phyloP scores from a whole-genome alignment of 768 basidiomycete genomes.

The Auriculariales sp. region DNA sequence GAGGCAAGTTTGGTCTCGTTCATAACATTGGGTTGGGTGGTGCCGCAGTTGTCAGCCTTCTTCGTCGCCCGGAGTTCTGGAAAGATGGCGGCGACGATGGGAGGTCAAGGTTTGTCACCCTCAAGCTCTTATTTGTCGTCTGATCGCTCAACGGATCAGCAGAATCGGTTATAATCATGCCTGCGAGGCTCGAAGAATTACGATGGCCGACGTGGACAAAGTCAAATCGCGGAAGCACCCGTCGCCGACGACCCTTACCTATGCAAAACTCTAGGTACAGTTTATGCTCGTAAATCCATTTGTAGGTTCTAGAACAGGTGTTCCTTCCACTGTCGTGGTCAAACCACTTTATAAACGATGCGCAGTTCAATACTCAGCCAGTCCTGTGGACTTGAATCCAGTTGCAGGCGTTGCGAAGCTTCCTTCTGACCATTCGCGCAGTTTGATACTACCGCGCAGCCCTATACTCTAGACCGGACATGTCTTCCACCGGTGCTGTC shows the following conservation, averaged over 20 bases:
- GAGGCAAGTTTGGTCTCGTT: conserved; percentile 66
- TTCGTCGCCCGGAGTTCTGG: conserved; percentile 68
- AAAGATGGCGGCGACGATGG: conserved; percentile 53
- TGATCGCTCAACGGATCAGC: not conserved
- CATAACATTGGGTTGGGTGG: conserved; percentile 79
- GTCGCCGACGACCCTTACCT: conserved; percentile 28
- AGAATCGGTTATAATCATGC: conserved; percentile 77
- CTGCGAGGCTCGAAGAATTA: conserved; percentile 46
- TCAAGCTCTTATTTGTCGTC: not conserved
- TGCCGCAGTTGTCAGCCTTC: conserved; percentile 60
- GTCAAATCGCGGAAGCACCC: conserved; percentile 49
- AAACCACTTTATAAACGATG: no score
- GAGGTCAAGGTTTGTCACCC: conserved; percentile 33
- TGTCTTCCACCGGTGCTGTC: no score
- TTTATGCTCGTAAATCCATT: no score
- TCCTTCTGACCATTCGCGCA: no score
- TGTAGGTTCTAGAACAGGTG: no score
- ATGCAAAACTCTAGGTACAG: conserved; percentile 28
- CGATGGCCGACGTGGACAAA: conserved; percentile 52
- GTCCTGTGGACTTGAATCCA: no score
- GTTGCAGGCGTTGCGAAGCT: no score
- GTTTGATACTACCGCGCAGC: no score
- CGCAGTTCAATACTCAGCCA: no score
- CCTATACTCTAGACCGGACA: no score
- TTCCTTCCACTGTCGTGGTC: no score